A percentile compares a stretch with the other conserved stretches of the same genome.
These are phyloP conservation scores for Beta macrorhiza DNA, from an alignment of 179 eudicot genomes.

Conservation along the genomic window DNA sequence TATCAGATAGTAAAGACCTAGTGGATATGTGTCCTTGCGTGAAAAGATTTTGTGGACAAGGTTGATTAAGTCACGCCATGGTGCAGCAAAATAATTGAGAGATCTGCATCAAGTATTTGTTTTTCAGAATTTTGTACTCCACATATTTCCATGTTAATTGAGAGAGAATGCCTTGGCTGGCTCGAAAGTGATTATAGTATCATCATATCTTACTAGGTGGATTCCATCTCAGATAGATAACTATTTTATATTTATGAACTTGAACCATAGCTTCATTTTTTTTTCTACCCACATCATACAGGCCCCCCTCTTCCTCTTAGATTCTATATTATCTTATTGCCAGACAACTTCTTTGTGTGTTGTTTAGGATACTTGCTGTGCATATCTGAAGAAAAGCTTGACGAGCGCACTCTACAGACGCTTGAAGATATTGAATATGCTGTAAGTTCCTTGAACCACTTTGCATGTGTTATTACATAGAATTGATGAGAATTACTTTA, in stretches of 20 bases:
- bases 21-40: conserved; percentile 6
- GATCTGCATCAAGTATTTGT: background rate
- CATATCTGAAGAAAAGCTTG: conserved; percentile 71
- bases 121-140: background rate
- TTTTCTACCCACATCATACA: background rate
- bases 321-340: background rate
- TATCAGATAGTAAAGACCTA: conserved; percentile 7
- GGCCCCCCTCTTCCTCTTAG: background rate
- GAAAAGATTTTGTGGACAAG: conserved; percentile 5
- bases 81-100: background rate
- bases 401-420: conserved; percentile 52
- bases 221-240: conserved; percentile 6
- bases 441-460: conserved; percentile 46
- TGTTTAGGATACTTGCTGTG: conserved; percentile 81
- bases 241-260: background rate
- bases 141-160: background rate
- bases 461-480: conserved; percentile 2
- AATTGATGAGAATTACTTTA: background rate
- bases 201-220: background rate
- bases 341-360: conserved; percentile 7
- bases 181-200: background rate
- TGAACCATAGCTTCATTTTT: conserved; percentile 8
- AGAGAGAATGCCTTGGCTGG: conserved; percentile 1
- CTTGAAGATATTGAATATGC: conserved; percentile 91
- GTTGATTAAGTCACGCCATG: background rate